Evolutionary conservation across 305 asterid species (phyloP).

Genomic region (Solanum hybrid): DNA sequence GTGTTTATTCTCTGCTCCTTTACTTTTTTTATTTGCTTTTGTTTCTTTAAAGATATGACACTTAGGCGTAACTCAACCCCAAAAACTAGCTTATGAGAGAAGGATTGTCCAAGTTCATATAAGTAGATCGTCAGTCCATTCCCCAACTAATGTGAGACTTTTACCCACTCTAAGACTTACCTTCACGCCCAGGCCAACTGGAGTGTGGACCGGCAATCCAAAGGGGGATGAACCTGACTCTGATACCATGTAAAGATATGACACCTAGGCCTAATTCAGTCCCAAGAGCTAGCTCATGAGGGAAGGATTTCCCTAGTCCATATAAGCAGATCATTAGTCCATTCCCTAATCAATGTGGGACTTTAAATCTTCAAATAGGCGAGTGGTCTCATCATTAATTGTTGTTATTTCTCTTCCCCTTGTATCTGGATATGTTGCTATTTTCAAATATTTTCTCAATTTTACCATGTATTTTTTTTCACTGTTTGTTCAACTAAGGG

Average conservation of each 20-base stretch:
- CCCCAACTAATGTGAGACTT: too few species aligned
- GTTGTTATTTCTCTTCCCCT: background rate
- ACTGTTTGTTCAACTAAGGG: background rate
- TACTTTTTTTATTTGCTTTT: background rate
- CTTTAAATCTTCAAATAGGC: background rate
- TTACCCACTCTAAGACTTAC: too few species aligned
- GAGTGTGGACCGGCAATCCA: background rate
- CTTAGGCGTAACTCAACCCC: too few species aligned
- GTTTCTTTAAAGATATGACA: background rate
- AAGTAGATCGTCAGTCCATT: too few species aligned
- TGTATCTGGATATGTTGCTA: background rate
- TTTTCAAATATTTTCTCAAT: background rate
- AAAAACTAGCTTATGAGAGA: too few species aligned
- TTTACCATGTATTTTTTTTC: background rate
- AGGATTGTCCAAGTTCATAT: too few species aligned
- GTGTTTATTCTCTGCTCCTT: background rate
- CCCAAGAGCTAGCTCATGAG: background rate
- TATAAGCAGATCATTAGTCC: background rate
- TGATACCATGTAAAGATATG: background rate
- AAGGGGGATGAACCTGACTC: background rate
- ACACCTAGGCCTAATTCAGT: background rate
- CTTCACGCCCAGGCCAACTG: background rate
- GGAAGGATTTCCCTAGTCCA: background rate
- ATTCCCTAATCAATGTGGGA: background rate
- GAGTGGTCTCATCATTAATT: background rate